Percentiles rank a stretch among this genome's conserved stretches.
These are phyloP conservation scores for Globisporangium cystogenes DNA, from an alignment of 352 stramenopile species.

Conservation along the genomic window DNA sequence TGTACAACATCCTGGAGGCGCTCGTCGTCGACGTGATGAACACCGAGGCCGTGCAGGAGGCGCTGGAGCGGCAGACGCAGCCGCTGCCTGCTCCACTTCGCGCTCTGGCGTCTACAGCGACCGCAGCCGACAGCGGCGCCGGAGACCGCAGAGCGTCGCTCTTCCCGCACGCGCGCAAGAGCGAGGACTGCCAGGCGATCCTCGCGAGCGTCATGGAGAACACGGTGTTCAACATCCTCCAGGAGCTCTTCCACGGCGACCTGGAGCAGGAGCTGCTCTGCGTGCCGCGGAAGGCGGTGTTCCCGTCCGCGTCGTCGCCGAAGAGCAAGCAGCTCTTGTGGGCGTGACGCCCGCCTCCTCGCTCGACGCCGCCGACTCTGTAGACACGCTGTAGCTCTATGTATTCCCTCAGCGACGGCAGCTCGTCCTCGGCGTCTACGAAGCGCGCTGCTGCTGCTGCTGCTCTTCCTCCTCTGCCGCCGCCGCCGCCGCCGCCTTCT, in stretches of 20 bases:
- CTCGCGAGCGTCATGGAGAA: conserved; percentile 63
- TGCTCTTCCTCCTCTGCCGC: conserved; percentile 5
- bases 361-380: too few species aligned
- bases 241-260: conserved; percentile 79
- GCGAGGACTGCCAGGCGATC: conserved; percentile 66
- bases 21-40: conserved; percentile 56
- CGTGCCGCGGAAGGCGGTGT: conserved; percentile 53
- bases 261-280: conserved; percentile 63
- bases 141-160: conserved; percentile 9
- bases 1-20: conserved; percentile 51
- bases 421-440: not conserved
- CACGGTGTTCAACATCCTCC: conserved; percentile 74
- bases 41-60: conserved; percentile 39
- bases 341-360: not conserved
- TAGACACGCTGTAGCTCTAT: not conserved
- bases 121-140: not conserved
- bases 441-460: not conserved
- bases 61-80: conserved; percentile 29
- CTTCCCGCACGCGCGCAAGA: conserved; percentile 26
- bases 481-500: conserved; percentile 18
- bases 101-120: conserved; percentile 15
- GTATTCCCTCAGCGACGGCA: not conserved
- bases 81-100: conserved; percentile 22
- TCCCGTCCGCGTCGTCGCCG: conserved; percentile 21
- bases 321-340: conserved; percentile 13